These are phyloP conservation scores for Beauveria asiatica DNA, from an alignment of 2,329 filamentous ascomycete species.

Conservation along the genomic window DNA sequence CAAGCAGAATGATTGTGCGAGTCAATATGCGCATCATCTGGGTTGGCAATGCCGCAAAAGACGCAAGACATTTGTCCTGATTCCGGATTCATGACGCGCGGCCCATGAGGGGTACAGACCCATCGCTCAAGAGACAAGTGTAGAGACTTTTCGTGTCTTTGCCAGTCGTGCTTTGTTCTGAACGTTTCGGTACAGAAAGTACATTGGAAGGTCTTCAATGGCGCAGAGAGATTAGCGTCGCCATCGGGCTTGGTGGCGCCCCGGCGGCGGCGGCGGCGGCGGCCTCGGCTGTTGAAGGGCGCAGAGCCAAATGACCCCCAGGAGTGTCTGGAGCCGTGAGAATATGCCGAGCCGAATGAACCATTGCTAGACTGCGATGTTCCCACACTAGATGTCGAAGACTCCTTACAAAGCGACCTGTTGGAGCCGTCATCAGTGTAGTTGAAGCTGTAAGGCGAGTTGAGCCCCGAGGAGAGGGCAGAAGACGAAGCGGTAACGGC, in stretches of 20 bases:
- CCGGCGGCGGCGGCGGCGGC: slow-evolving; percentile 40
- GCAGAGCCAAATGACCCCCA: slow-evolving; percentile 42
- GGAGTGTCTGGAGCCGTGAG: slow-evolving; percentile 49
- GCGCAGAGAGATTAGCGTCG: slow-evolving; percentile 28
- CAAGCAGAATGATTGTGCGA: slow-evolving; percentile 55
- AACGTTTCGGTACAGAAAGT: slow-evolving; percentile 63
- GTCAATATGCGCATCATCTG: slow-evolving; percentile 47
- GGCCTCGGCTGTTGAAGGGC: slow-evolving; percentile 33
- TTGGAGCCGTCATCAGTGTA: slow-evolving; percentile 54
- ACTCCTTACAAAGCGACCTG: slow-evolving; percentile 49
- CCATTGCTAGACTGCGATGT: slow-evolving; percentile 52
- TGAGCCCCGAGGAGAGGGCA: slow-evolving; percentile 43
- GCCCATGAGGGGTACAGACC: slow-evolving; percentile 54
- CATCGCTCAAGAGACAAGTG: slow-evolving; percentile 57
- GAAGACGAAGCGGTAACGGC: slow-evolving; percentile 48
- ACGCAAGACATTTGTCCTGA: slow-evolving; percentile 50
- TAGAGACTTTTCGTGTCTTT: slow-evolving; percentile 60
- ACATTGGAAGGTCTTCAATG: slow-evolving; percentile 53
- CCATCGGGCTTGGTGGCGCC: slow-evolving; percentile 30
- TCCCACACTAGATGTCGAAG: slow-evolving; percentile 51
- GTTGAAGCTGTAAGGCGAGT: slow-evolving; percentile 48
- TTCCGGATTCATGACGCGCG: slow-evolving; percentile 47
- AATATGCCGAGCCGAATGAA: slow-evolving; percentile 51
- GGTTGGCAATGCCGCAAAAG: slow-evolving; percentile 50
- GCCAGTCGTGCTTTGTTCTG: slow-evolving; percentile 61